These are phyloP conservation scores for Eucalyptus tenuipes DNA, from an alignment of 345 rosid genomes.

Conservation along the genomic window DNA sequence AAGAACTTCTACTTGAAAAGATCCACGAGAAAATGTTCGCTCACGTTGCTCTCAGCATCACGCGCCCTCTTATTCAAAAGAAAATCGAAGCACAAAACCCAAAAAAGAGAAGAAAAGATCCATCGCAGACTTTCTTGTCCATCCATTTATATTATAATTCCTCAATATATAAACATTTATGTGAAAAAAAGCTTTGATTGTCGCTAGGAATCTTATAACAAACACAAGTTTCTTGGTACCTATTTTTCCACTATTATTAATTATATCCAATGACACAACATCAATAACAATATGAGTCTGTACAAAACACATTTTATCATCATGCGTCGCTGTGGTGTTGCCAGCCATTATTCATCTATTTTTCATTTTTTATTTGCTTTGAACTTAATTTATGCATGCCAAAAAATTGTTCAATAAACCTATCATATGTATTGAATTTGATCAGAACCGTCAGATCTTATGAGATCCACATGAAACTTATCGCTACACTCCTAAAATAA, in stretches of 20 bases:
- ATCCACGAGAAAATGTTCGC: background rate
- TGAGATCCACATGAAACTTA: background rate
- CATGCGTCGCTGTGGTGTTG: background rate
- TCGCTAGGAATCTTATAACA: background rate
- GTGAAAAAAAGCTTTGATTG: background rate
- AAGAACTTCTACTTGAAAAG: background rate
- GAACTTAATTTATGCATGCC: background rate
- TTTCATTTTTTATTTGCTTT: background rate
- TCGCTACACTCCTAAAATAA: background rate
- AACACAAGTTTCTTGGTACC: background rate
- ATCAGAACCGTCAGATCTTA: background rate
- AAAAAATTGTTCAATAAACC: background rate
- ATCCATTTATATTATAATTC: background rate
- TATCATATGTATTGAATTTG: background rate
- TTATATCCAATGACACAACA: background rate
- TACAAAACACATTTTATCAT: background rate
- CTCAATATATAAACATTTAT: background rate
- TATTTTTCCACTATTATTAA: background rate
- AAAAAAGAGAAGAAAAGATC: background rate
- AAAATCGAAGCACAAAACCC: background rate
- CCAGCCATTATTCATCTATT: background rate
- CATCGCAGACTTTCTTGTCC: background rate
- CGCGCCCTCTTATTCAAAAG: background rate
- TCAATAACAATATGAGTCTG: background rate
- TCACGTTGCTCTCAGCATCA: background rate